Evolutionary conservation across 2,329 filamentous ascomycete genomes (phyloP).

Genomic region (Pyrenophora tritici-repentis): DNA sequence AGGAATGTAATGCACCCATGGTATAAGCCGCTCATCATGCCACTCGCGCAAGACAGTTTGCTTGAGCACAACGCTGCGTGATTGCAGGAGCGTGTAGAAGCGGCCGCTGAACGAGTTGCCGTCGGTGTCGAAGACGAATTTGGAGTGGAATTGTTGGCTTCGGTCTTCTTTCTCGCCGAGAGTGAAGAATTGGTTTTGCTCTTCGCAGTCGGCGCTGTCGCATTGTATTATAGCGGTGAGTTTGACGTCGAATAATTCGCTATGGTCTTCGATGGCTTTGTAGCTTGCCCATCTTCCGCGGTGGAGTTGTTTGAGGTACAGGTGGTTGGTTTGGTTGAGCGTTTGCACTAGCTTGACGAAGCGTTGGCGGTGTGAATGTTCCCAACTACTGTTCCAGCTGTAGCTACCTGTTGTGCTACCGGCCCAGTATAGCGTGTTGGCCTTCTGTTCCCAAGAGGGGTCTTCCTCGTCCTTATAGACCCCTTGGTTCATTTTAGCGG

Average conservation of each 20-base stretch:
- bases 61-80: slow-evolving; percentile 29
- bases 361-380: slow-evolving; percentile 54
- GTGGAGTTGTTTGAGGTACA: slow-evolving; percentile 4
- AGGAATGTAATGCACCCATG: slow-evolving; percentile 46
- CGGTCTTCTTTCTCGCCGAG: background rate
- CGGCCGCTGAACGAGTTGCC: slow-evolving; percentile 28
- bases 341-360: slow-evolving; percentile 47
- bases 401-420: slow-evolving; percentile 61
- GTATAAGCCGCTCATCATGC: slow-evolving; percentile 44
- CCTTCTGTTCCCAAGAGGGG: slow-evolving; percentile 56
- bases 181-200: slow-evolving; percentile 22
- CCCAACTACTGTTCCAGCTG: slow-evolving; percentile 46
- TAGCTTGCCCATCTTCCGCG: slow-evolving; percentile 1
- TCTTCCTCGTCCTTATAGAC: slow-evolving; percentile 52
- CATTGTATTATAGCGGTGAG: slow-evolving; percentile 58
- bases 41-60: slow-evolving; percentile 46
- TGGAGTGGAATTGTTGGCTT: slow-evolving; percentile 7
- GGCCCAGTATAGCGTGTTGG: slow-evolving; percentile 61
- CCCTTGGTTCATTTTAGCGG: slow-evolving; percentile 46
- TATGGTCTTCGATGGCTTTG: slow-evolving; percentile 24
- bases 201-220: slow-evolving; percentile 11
- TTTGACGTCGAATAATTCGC: slow-evolving; percentile 51
- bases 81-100: slow-evolving; percentile 22
- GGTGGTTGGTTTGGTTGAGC: slow-evolving; percentile 14
- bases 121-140: slow-evolving; percentile 25